Percentiles rank a stretch among this genome's conserved stretches.
Conservation (phyloP, 1,284 basidiomycete genomes). For the Marasmius oreades region DNA sequence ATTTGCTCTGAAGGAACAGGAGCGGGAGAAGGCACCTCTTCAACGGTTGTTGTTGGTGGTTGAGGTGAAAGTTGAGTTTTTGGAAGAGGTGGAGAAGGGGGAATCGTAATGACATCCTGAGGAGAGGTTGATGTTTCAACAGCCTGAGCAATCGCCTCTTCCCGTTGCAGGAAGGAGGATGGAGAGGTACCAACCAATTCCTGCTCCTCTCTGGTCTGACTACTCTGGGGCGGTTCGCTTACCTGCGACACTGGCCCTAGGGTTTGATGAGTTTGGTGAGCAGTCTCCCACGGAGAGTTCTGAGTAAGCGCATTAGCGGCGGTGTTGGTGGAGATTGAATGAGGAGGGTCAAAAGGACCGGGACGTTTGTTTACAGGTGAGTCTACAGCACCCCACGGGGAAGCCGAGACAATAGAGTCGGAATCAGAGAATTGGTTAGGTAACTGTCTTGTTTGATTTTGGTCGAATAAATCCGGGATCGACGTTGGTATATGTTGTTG, state of each 20-base stretch:
- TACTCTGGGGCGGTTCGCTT: too few species aligned
- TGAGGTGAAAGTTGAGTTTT: background rate
- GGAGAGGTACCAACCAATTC: too few species aligned
- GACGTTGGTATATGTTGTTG: constrained; percentile 15
- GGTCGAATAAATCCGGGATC: constrained; percentile 15
- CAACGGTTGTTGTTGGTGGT: background rate
- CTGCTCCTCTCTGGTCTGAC: too few species aligned
- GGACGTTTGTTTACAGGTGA: constrained; percentile 32
- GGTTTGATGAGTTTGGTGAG: constrained; percentile 21
- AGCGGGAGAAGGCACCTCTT: background rate
- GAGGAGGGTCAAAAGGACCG: constrained; percentile 38
- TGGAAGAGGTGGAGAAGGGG: background rate
- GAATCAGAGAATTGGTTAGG: background rate
- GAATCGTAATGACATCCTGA: background rate
- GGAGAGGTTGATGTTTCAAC: background rate
- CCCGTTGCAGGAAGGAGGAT: background rate
- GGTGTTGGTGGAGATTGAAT: constrained; percentile 28
- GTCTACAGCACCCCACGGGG: constrained; percentile 33
- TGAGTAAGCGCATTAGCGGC: constrained; percentile 24
- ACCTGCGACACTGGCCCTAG: constrained; percentile 29
- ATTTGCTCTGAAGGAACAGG: background rate
- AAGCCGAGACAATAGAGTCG: background rate
- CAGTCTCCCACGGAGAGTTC: constrained; percentile 33
- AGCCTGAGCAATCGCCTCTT: background rate
- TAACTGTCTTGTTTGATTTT: constrained; percentile 1